Conservation (phyloP, 495 filamentous ascomycete genomes). For the Symbiotaphrina buchneri region DNA sequence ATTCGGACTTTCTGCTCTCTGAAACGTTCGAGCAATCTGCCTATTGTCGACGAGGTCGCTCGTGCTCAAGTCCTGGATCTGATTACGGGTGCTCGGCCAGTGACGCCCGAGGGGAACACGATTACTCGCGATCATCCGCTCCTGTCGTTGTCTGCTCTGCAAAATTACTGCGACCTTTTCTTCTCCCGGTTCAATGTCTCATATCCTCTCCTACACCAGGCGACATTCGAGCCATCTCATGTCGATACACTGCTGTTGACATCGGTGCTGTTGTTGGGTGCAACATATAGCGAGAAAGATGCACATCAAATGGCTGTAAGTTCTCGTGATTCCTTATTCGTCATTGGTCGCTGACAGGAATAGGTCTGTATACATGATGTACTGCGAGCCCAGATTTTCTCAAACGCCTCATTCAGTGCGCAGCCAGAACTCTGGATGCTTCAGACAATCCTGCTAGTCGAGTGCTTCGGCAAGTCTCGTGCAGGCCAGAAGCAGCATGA, state of each 20-base stretch:
- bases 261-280: conserved; percentile 26
- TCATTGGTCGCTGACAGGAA: too few relatives aligned
- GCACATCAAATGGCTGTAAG: conserved; percentile 30
- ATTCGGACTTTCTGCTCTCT: neutral
- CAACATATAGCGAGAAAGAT: conserved; percentile 28
- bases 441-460: conserved; percentile 32
- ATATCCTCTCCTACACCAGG: conserved; percentile 28
- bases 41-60: conserved; percentile 16
- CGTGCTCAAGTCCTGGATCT: conserved; percentile 27
- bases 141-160: conserved; percentile 20
- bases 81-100: conserved; percentile 53
- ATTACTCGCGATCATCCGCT: conserved; percentile 21
- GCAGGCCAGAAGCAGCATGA: conserved; percentile 32
- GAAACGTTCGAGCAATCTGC: conserved; percentile 8
- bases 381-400: conserved; percentile 20
- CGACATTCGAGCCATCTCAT: conserved; percentile 23
- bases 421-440: conserved; percentile 27
- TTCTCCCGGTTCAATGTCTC: conserved; percentile 29
- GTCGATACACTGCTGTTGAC: conserved; percentile 23
- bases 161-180: conserved; percentile 27
- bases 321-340: conserved; percentile 25
- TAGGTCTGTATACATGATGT: conserved; percentile 23
- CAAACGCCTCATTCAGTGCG: conserved; percentile 20
- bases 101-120: conserved; percentile 37
- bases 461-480: conserved; percentile 32